Base-by-base conservation (phyloP, 768 basidiomycete species). In the Phlebiopsis gigantea region DNA sequence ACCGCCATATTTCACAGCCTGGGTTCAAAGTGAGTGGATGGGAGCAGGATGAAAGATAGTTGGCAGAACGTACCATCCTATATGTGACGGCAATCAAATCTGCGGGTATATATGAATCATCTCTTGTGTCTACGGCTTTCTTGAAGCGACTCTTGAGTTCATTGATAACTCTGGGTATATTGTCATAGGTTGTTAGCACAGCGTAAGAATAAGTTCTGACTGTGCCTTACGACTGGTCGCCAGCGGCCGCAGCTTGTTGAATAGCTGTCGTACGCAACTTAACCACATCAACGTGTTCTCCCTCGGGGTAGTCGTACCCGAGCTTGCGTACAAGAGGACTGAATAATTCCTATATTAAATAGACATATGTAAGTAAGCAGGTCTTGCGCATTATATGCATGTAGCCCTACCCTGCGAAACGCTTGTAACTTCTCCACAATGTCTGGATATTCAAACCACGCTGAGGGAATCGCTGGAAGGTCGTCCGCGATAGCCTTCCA, bases 391-490 rank as follows among this genome's bases (percentile, higher is more conserved):
- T 9, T 3, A 12, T 5, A 46, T 21, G 26, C 22, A 7, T 39
- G 34, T 8, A 49, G 17, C 9, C 80, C 53, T 67, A 87, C 88
- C 65, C 77, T 73, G 57, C 81, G 76, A 69, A 91, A 81, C 10
- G 72, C 78, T 57, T 88, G 76, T 48, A 94, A 65, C 46, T 77
- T 73, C 42, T 76, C 77, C 34, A 73, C 76, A 62, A 77, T 74
- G 26, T 72, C 76, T 30, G 70, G 73, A 65, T 92, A 73, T 69
- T 96, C 94, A 89, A 91, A 97, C 89, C 93, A 97, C 2, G 84
- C 80, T 5, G 76, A 79, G 9, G 75, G 67, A 28, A 97, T 69
- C 31, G 73, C 69, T 28, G 65, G 62, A 50, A 98, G 69, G 51
- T 78, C 83, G 12, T 75, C 72, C 4, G 77, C 71, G 47, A 95